Evolutionary conservation across 2,329 filamentous ascomycete genomes (phyloP).

Genomic region (Epichloe scottii): DNA sequence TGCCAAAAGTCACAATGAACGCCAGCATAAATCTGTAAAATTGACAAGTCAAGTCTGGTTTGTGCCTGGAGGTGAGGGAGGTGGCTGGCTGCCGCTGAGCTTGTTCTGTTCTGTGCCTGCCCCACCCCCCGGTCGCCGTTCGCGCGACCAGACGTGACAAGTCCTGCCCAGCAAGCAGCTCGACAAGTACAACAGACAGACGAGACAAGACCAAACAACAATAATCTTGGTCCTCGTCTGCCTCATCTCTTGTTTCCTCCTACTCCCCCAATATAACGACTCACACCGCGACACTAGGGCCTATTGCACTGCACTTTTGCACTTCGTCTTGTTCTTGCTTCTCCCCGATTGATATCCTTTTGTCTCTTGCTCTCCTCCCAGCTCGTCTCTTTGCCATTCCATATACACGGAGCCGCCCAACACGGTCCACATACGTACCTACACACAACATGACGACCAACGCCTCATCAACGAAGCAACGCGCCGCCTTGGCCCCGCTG

Average conservation of each 20-base stretch:
- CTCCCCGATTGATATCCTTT: not conserved
- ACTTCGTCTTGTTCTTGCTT: not conserved
- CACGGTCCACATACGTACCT: not conserved
- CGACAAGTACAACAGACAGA: not conserved
- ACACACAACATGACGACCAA: not conserved
- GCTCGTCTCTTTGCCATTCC: not conserved
- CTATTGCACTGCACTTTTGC: not conserved
- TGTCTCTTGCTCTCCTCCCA: not conserved
- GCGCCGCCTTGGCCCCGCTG: constrained; percentile 35
- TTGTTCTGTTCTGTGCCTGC: not conserved
- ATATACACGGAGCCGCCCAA: not conserved
- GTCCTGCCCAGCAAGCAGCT: not conserved
- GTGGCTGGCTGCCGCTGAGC: not conserved
- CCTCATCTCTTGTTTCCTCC: not conserved
- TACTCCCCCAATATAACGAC: not conserved
- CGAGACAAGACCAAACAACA: not conserved
- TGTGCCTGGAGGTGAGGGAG: not conserved
- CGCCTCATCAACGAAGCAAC: constrained; percentile 30
- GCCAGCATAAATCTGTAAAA: too few species aligned
- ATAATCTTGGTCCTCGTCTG: not conserved
- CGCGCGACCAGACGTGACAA: constrained; percentile 1
- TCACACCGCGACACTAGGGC: not conserved
- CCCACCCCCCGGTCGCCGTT: not conserved
- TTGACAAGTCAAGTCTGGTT: too few species aligned
- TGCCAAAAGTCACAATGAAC: too few species aligned